Base-by-base conservation (phyloP, 371 early-diverging fungal species). In the Lichtheimia ornata region DNA sequence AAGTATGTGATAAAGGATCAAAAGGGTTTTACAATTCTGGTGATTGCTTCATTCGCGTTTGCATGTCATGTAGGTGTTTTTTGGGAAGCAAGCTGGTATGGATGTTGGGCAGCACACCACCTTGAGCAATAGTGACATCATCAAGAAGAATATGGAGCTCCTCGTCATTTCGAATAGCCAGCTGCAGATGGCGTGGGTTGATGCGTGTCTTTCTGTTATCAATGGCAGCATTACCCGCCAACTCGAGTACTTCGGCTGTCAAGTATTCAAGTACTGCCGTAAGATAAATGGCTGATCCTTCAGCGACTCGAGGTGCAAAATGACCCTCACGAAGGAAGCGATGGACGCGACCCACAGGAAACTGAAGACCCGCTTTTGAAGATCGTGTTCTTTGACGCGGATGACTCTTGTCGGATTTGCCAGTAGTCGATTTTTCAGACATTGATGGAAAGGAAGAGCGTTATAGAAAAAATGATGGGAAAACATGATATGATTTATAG, bases 291-390 rank as follows among this genome's bases (percentile, higher is more conserved):
- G 93, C 93, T 55, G 94, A 92, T 75, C 90, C 88, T 60, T 90
- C 90, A 76, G 90, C 92, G 60, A 94, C 86, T 80, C 94, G 90
- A 70, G 87, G 89, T 66, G 93, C 92, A 76, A 93, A 93, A 87
- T 91, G 91, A 62, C 93, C 93, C 76, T 88, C 88, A 71, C 93
- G 88, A 56, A 96, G 84, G 61, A 88, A 86, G 83, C 95, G 91
- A 82, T 96, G 94, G 72, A 96, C 87, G 88, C 96, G 94, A 71
- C 93, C 93, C 62, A 93, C 94, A 65, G 96, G 96, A 86, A 94
- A 94, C 76, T 92, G 91, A 62, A 91, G 86, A 71, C 91, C 92
- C 60, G 91, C 61, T 30, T 49, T 53, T 25, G 45, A 12, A 45
- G 61, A 45, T 18, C 61, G 54, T 24, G 53, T 52, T 9, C 28